Percentiles rank a stretch among this genome's conserved stretches.
Evolutionary conservation across 345 rosid genomes (phyloP).

Genomic region (Syzygium aromaticum): DNA sequence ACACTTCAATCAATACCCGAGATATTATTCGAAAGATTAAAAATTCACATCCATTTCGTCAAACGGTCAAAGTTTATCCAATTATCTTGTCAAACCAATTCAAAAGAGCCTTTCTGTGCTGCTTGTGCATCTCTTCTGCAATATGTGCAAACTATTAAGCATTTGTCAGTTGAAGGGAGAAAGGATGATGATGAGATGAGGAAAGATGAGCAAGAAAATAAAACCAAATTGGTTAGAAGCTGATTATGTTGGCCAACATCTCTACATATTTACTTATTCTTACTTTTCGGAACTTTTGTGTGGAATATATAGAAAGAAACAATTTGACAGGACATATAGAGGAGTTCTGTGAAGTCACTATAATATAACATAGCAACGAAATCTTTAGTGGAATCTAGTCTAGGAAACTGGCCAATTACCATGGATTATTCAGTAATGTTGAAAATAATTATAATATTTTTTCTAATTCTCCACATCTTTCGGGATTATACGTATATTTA

Average conservation of each 20-base stretch:
- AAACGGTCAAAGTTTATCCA: not conserved
- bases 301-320: not conserved
- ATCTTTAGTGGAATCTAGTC: not conserved
- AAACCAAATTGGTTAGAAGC: not conserved
- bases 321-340: not conserved
- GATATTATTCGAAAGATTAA: not conserved
- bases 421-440: not conserved
- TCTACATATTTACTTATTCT: not conserved
- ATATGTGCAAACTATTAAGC: not conserved
- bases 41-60: not conserved
- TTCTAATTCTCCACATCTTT: not conserved
- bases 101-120: not conserved
- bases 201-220: not conserved
- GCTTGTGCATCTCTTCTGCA: not conserved
- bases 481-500: not conserved
- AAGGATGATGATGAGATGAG: not conserved
- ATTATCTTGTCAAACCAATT: not conserved
- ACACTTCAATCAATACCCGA: not conserved
- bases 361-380: not conserved
- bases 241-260: not conserved
- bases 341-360: not conserved
- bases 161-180: not conserved
- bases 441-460: not conserved
- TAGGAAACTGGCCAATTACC: not conserved
- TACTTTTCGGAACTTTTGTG: not conserved